Evolutionary conservation across 2,329 filamentous ascomycete species (phyloP).

Genomic region (Akanthomyces uredinophilus): DNA sequence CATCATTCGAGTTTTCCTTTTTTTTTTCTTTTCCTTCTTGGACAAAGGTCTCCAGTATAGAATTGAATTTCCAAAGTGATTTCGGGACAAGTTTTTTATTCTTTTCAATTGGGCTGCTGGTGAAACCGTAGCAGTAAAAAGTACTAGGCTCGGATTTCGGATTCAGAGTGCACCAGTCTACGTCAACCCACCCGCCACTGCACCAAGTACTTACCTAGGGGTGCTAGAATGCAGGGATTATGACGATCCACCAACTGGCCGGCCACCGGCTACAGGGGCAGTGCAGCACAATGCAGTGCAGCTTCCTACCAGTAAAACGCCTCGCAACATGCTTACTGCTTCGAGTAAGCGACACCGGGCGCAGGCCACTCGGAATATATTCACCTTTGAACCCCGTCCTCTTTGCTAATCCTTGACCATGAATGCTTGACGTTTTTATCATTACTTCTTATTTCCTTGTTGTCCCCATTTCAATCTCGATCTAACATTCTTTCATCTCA

Average conservation of each 20-base stretch:
- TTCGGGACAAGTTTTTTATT: no score
- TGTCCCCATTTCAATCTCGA: background rate
- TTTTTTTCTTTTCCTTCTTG: no score
- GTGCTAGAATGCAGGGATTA: background rate
- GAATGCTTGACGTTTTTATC: background rate
- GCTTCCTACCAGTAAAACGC: background rate
- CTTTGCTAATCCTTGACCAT: background rate
- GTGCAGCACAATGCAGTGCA: background rate
- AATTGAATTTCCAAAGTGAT: no score
- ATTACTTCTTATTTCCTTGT: background rate
- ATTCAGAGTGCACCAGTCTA: background rate
- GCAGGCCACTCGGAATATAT: background rate
- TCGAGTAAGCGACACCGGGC: background rate
- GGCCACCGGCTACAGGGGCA: background rate
- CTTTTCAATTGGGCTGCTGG: no score
- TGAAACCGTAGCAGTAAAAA: background rate
- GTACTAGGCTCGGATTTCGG: background rate
- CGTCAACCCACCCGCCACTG: no score
- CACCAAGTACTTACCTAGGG: no score
- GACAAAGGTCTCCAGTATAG: no score
- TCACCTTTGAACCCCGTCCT: background rate
- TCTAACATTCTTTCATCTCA: background rate
- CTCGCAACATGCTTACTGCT: slow-evolving; percentile 9
- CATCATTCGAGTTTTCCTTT: no score
- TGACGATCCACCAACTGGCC: background rate